Percentiles rank a stretch among this genome's conserved stretches.
These are phyloP conservation scores for Lichtheimia ramosa DNA, from an alignment of 371 early-diverging fungal genomes.

Conservation along the genomic window DNA sequence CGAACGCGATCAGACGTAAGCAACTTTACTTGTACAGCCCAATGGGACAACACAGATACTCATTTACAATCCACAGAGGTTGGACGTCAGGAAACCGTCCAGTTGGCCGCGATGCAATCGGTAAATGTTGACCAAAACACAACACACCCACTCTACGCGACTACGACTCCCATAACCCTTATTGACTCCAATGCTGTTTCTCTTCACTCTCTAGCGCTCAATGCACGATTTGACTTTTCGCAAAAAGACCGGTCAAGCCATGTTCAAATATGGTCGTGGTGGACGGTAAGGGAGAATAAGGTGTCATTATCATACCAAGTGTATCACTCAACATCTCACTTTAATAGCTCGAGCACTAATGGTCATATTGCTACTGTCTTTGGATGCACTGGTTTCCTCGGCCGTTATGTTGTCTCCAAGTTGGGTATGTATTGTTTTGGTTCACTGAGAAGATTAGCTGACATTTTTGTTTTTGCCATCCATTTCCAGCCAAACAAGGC, in stretches of 20 bases:
- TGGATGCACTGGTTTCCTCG: slow-evolving; percentile 95
- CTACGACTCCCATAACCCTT: too few species aligned
- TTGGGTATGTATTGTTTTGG: slow-evolving; percentile 60
- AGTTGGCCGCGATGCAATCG: too few species aligned
- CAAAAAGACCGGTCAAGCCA: slow-evolving; percentile 68
- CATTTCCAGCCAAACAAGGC: slow-evolving; percentile 62
- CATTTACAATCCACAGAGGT: too few species aligned
- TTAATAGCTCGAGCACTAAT: slow-evolving; percentile 58
- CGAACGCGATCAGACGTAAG: slow-evolving; percentile 2
- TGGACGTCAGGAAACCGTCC: too few species aligned
- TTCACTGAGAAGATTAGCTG: background rate
- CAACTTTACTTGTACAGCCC: background rate
- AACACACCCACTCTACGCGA: background rate
- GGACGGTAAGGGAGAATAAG: slow-evolving; percentile 57
- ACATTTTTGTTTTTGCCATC: background rate
- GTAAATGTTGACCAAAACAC: background rate
- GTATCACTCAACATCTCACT: background rate
- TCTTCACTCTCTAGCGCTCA: slow-evolving; percentile 44
- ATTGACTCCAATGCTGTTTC: too few species aligned
- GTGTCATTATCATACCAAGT: background rate
- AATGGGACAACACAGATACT: too few species aligned
- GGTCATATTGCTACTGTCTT: slow-evolving; percentile 95
- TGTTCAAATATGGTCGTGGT: slow-evolving; percentile 66
- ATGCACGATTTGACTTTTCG: slow-evolving; percentile 69
- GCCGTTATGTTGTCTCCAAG: slow-evolving; percentile 90